Evolutionary conservation across 129 eudicot genomes (phyloP), one percentile per base, ranked within the genome.

Genomic region (Scalesia atractyloides): DNA sequence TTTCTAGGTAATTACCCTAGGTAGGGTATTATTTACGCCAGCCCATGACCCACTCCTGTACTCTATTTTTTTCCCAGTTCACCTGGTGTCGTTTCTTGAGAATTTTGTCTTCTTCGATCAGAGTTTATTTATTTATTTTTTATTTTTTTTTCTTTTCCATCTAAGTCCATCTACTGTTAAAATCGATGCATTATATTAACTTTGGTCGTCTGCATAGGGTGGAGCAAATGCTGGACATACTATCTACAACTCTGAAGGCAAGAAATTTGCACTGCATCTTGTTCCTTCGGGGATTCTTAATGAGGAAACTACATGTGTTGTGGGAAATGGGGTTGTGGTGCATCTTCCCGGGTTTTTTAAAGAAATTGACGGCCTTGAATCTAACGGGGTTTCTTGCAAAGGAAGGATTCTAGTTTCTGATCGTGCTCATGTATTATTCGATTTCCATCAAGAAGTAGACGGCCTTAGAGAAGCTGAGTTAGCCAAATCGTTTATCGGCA

Each of bases 211-310:
- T 68, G 33, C 48, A 37, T 41, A 94, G 98, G 98, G 98, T 71
- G 98, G 98, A 77, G 97, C 98, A 64, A 94, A 94, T 69, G 98
- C 98, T 39, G 98, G 98, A 39, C 98, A 94, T 79, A 94, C 98
- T 15, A 94, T 94, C 33, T 94, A 90, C 77, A 88, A 94, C 57
- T 83, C 97, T 7, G 97, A 94, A 85, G 98, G 98, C 12, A 90
- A 94, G 66, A 94, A 94, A 80, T 94, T 94, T 86, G 93, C 98
- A 14, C 96, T 94, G 67, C 98, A 94, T 80, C 95, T 94, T 46
- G 97, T 94, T 73, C 98, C 98, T 14, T 94, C 98, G n/a, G 98
- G 98, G 30, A 94, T 94, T 57, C 97, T 94, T 4, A 90, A 94
- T 24, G 89, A 90, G 75, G 89, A 88, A 24, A 94, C 98, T 24